These are phyloP conservation scores for Quercus aquifolioides DNA, from an alignment of 306 rosid genomes.

Conservation along the genomic window DNA sequence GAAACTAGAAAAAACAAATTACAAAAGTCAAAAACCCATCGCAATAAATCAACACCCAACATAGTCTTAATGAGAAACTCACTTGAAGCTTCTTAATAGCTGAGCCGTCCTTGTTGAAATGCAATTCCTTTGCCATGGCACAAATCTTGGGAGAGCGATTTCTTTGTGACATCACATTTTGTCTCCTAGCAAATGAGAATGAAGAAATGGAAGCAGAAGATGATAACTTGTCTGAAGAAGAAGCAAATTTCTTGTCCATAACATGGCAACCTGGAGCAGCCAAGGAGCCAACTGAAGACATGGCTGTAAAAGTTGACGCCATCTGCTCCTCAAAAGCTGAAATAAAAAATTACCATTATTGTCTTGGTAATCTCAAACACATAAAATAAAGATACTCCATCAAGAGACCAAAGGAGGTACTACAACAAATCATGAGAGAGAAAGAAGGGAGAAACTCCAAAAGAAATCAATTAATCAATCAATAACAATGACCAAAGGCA, in stretches of 20 bases:
- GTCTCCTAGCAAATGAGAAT: conserved; percentile 44
- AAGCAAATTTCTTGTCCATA: conserved; percentile 29
- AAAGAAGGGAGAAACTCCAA: not conserved
- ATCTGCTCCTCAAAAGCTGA: conserved; percentile 29
- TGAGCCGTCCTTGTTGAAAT: conserved; percentile 92
- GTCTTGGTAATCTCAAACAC: not conserved
- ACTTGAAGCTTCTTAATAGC: conserved; percentile 87
- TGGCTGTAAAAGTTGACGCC: conserved; percentile 76
- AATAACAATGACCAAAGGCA: not conserved
- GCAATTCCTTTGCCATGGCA: conserved; percentile 96
- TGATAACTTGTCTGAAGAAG: conserved; percentile 38
- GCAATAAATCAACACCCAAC: not conserved
- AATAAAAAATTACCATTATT: not conserved
- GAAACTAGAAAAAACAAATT: not conserved
- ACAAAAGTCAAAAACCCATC: not conserved
- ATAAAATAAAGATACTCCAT: not conserved
- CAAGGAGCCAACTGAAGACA: conserved; percentile 53
- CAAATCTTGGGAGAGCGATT: conserved; percentile 47
- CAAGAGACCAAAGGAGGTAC: not conserved
- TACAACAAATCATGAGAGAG: not conserved
- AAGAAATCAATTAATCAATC: not conserved
- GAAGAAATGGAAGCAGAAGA: conserved; percentile 71
- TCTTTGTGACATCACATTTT: conserved; percentile 30
- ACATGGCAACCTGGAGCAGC: conserved; percentile 45
- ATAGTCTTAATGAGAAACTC: not conserved